Evolutionary conservation across 2,329 filamentous ascomycete genomes (phyloP).

Genomic region (Trichophyton benhamiae): DNA sequence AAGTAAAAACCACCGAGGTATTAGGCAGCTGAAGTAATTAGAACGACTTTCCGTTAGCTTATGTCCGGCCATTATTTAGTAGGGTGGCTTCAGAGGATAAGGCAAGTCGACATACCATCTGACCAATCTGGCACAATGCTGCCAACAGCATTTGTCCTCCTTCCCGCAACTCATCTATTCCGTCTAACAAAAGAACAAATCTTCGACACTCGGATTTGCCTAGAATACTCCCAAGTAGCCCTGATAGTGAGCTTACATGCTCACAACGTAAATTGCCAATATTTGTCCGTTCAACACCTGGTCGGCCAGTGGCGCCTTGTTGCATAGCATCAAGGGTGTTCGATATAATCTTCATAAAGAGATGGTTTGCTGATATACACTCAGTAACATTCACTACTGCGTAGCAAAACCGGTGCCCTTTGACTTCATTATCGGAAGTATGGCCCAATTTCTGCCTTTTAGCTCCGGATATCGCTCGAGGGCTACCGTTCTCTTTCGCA

Average conservation of each 20-base stretch:
- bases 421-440: background rate
- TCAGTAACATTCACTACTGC: conserved; percentile 33
- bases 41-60: background rate
- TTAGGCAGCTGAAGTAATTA: conserved; percentile 52
- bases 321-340: conserved; percentile 26
- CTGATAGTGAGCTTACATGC: conserved; percentile 62
- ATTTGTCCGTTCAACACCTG: conserved; percentile 27
- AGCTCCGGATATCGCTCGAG: background rate
- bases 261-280: conserved; percentile 55
- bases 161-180: conserved; percentile 73
- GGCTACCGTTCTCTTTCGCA: background rate
- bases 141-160: conserved; percentile 65
- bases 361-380: conserved; percentile 35
- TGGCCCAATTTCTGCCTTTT: background rate
- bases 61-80: background rate
- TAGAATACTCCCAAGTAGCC: conserved; percentile 48
- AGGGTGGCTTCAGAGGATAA: background rate
- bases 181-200: conserved; percentile 78
- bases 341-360: conserved; percentile 36
- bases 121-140: conserved; percentile 67
- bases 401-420: conserved; percentile 19
- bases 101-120: conserved; percentile 49
- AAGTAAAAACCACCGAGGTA: conserved; percentile 64
- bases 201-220: conserved; percentile 29
- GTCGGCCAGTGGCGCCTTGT: background rate